These are phyloP conservation scores for Candida maltosa DNA, from an alignment of 805 yeast species.

Conservation along the genomic window DNA sequence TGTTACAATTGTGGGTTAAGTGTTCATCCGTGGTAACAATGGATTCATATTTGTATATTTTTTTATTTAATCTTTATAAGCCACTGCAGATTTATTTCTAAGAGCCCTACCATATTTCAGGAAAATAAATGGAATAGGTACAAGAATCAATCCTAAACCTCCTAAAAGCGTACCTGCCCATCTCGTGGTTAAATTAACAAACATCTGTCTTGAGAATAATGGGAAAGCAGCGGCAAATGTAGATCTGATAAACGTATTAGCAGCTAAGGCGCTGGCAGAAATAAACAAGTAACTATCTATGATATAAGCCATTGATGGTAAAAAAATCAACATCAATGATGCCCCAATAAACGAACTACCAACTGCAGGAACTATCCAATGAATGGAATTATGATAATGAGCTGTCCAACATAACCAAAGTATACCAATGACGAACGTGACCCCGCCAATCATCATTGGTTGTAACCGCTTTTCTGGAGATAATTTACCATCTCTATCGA, in stretches of 20 bases:
- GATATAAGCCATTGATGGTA: constrained; percentile 56
- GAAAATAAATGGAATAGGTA: constrained; percentile 58
- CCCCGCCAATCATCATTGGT: constrained; percentile 71
- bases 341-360: constrained; percentile 40
- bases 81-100: constrained; percentile 14
- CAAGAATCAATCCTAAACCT: constrained; percentile 46
- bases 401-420: constrained; percentile 91
- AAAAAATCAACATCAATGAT: constrained; percentile 56
- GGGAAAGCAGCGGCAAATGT: constrained; percentile 62
- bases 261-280: constrained; percentile 66
- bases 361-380: constrained; percentile 64
- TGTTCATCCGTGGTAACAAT: constrained; percentile 1
- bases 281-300: constrained; percentile 56
- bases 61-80: constrained; percentile 20
- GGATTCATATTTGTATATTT: not conserved
- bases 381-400: constrained; percentile 64
- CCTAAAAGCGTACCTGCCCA: constrained; percentile 59
- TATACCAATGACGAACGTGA: constrained; percentile 72
- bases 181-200: constrained; percentile 43
- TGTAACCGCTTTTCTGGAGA: constrained; percentile 80
- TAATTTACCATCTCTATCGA: constrained; percentile 52
- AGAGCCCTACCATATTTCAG: constrained; percentile 44
- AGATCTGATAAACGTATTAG: constrained; percentile 58
- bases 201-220: constrained; percentile 53
- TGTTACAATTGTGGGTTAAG: not conserved